Percentiles rank a stretch among this genome's conserved stretches.
Evolutionary conservation across 2,329 filamentous ascomycete genomes (phyloP).

Genomic region (Fusarium sp.): DNA sequence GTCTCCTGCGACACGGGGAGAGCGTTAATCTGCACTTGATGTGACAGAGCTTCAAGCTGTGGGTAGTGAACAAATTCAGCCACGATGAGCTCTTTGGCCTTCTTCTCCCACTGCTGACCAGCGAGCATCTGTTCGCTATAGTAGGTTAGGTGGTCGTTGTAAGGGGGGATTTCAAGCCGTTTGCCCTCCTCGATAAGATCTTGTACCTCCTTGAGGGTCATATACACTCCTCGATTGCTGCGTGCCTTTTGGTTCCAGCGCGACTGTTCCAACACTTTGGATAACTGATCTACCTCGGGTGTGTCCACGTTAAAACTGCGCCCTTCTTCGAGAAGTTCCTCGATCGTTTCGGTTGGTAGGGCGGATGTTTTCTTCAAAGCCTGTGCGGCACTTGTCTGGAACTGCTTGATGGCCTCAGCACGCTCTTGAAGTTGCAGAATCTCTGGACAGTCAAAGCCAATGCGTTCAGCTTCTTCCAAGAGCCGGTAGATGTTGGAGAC

Average conservation of each 20-base stretch:
- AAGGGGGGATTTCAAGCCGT: conserved; percentile 82
- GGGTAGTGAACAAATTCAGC: conserved; percentile 94
- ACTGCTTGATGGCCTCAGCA: conserved; percentile 85
- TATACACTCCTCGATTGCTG: conserved; percentile 72
- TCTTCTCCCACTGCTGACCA: conserved; percentile 91
- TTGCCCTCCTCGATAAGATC: conserved; percentile 84
- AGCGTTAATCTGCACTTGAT: conserved; percentile 78
- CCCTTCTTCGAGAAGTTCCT: conserved; percentile 91
- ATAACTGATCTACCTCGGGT: conserved; percentile 86
- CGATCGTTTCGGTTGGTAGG: conserved; percentile 80
- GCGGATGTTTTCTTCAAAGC: conserved; percentile 77
- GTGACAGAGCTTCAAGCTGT: conserved; percentile 91
- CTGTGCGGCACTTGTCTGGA: conserved; percentile 81
- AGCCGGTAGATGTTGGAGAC: conserved; percentile 90
- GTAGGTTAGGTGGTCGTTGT: conserved; percentile 83
- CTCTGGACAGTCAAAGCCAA: conserved; percentile 95
- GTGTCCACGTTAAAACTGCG: conserved; percentile 92
- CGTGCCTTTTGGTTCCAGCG: conserved; percentile 89
- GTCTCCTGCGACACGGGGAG: conserved; percentile 89
- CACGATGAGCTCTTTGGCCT: conserved; percentile 92
- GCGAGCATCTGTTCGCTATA: conserved; percentile 82
- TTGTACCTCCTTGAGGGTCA: conserved; percentile 83
- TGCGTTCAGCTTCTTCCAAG: conserved; percentile 84
- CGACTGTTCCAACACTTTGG: conserved; percentile 85
- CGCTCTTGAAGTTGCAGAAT: conserved; percentile 89